phyloP scores from a whole-genome alignment of 768 basidiomycete genomes.

The Lactifluus subvellereus region DNA sequence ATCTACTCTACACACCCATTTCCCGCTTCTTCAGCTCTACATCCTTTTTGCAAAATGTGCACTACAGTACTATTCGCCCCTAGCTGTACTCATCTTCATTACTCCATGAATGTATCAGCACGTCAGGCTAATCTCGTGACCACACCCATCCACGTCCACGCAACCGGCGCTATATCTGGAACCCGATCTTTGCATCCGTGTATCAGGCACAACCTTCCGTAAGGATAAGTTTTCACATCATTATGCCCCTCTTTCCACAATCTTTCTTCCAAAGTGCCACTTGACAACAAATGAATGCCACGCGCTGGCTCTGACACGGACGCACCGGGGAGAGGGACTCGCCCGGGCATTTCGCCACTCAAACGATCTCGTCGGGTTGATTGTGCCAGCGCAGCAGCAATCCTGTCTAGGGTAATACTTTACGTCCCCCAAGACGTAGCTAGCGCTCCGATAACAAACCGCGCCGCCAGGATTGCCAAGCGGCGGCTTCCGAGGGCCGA shows the following conservation, averaged over 20 bases:
- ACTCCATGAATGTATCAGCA: background rate
- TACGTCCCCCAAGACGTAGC: background rate
- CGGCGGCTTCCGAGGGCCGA: background rate
- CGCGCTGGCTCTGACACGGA: background rate
- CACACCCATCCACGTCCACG: background rate
- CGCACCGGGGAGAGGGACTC: background rate
- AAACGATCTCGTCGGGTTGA: background rate
- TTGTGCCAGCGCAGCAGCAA: background rate
- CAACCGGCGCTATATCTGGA: background rate
- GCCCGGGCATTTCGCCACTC: background rate
- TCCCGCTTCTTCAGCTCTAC: background rate
- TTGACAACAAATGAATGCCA: background rate
- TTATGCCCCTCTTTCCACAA: background rate
- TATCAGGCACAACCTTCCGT: conserved; percentile 4
- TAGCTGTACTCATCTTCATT: too few relatives aligned
- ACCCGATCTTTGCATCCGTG: background rate
- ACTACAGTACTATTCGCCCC: too few relatives aligned
- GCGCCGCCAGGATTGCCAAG: background rate
- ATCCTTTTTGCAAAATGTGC: too few relatives aligned
- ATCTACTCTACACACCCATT: background rate
- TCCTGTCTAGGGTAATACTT: conserved; percentile 1
- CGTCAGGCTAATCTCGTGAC: background rate
- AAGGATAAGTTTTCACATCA: conserved; percentile 7
- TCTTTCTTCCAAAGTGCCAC: background rate
- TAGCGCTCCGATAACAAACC: background rate